phyloP scores from a whole-genome alignment of 441 rosid genomes.

The Pelargonium myrrhifolium region DNA sequence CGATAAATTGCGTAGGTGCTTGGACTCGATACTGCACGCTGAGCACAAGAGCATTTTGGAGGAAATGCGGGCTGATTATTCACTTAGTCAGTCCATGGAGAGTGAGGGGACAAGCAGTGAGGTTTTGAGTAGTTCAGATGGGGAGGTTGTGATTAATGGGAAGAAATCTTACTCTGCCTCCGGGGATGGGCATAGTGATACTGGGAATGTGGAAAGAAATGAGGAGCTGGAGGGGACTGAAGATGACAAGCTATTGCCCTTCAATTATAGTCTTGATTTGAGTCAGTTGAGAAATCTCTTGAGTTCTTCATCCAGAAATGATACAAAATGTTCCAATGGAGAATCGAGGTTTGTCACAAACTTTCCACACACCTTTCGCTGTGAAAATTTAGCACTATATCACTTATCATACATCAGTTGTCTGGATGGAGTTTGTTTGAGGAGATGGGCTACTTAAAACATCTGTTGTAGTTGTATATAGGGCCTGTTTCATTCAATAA shows the following conservation, averaged over 20 bases:
- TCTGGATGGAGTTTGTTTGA: neutral
- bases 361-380: neutral
- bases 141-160: constrained; percentile 23
- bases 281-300: constrained; percentile 34
- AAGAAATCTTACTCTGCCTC: constrained; percentile 24
- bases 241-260: constrained; percentile 30
- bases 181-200: constrained; percentile 22
- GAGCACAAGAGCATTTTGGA: constrained; percentile 78
- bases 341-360: constrained; percentile 36
- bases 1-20: constrained; percentile 37
- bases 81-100: constrained; percentile 32
- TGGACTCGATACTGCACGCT: constrained; percentile 85
- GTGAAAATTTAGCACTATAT: neutral
- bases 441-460: neutral
- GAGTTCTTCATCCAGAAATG: constrained; percentile 34
- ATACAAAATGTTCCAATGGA: constrained; percentile 30
- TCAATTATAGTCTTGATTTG: constrained; percentile 49
- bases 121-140: constrained; percentile 18
- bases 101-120: constrained; percentile 18
- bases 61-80: constrained; percentile 71
- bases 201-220: constrained; percentile 9
- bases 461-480: neutral
- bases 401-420: neutral
- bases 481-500: neutral
- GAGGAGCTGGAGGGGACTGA: constrained; percentile 21